A percentile compares a stretch with the other conserved stretches of the same genome.
phyloP scores from a whole-genome alignment of 176 grass and related monocot genomes.

The Triticum turgidum region DNA sequence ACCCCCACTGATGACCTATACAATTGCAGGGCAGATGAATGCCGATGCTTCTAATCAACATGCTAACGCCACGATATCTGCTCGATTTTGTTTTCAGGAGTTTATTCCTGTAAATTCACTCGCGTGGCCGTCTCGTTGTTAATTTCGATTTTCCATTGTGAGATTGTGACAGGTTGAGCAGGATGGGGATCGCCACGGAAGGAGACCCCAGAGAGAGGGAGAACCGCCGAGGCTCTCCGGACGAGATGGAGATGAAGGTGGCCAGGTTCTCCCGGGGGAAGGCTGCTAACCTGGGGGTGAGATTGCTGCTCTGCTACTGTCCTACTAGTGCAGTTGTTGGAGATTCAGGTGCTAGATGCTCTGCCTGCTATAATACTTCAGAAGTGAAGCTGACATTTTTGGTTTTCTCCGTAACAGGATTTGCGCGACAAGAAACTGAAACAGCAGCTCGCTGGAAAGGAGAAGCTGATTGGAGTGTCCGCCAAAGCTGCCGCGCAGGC shows the following conservation, averaged over 20 bases:
- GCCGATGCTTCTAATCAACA: too few relatives aligned
- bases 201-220: not conserved
- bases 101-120: too few relatives aligned
- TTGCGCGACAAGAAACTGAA: conserved; percentile 81
- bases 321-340: not conserved
- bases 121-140: too few relatives aligned
- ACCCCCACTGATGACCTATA: too few relatives aligned
- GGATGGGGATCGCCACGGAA: not conserved
- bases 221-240: conserved; percentile 23
- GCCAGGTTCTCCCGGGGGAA: conserved; percentile 72
- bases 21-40: too few relatives aligned
- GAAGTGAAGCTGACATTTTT: not conserved
- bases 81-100: too few relatives aligned
- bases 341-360: not conserved
- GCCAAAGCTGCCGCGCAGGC: conserved; percentile 74
- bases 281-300: conserved; percentile 56
- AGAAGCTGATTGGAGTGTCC: conserved; percentile 70
- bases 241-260: conserved; percentile 63
- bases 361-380: too few relatives aligned
- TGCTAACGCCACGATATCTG: too few relatives aligned
- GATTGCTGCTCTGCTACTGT: not conserved
- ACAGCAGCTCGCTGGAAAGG: conserved; percentile 63
- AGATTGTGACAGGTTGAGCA: not conserved
- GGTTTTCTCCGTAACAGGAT: conserved; percentile 21
- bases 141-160: not conserved